These are phyloP conservation scores for Harrya chromipes DNA, from an alignment of 768 basidiomycete genomes.

Conservation along the genomic window DNA sequence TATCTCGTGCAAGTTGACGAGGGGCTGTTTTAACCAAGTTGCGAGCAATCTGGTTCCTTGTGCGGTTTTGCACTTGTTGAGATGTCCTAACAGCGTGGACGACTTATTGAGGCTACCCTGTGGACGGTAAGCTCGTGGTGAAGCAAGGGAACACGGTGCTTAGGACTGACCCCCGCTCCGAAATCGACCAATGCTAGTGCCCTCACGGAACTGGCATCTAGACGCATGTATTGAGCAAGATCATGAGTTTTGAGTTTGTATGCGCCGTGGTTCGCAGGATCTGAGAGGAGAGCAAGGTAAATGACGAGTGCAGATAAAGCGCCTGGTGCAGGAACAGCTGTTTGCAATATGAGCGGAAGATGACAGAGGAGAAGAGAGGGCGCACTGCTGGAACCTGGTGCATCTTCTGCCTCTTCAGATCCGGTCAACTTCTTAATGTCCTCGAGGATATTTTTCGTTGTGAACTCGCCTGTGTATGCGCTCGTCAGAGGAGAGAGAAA, in stretches of 20 bases:
- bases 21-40: conserved; percentile 93
- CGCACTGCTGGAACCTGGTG: conserved; percentile 13
- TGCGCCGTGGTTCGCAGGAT: conserved; percentile 73
- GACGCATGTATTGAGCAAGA: conserved; percentile 89
- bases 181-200: conserved; percentile 84
- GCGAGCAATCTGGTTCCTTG: conserved; percentile 88
- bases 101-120: conserved; percentile 69
- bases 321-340: conserved; percentile 70
- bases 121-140: background rate
- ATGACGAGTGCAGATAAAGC: conserved; percentile 77
- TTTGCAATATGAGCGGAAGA: conserved; percentile 22
- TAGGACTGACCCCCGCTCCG: conserved; percentile 38
- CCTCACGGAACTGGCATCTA: conserved; percentile 91
- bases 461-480: conserved; percentile 69
- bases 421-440: conserved; percentile 54
- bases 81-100: conserved; percentile 80
- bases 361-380: background rate
- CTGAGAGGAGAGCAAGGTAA: conserved; percentile 78
- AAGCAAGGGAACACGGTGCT: background rate
- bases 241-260: conserved; percentile 87
- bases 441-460: conserved; percentile 71
- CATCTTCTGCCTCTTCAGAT: conserved; percentile 27
- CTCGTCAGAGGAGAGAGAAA: background rate
- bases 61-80: conserved; percentile 95
- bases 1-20: conserved; percentile 92